Percentiles rank a stretch among this genome's conserved stretches.
Evolutionary conservation across 2,329 filamentous ascomycete genomes (phyloP).

Genomic region (Fusarium algeriense): DNA sequence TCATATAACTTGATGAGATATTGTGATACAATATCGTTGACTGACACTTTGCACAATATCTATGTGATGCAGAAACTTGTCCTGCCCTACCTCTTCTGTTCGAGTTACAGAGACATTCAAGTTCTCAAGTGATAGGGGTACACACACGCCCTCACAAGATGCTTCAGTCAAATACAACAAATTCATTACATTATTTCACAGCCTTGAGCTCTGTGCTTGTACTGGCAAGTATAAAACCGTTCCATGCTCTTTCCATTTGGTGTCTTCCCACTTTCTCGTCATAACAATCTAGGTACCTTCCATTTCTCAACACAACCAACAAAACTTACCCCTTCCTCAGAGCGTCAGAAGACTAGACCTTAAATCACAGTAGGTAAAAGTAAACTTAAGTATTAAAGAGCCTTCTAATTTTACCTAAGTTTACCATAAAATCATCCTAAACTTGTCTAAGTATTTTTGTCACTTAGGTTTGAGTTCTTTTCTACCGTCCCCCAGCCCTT

Average conservation of each 20-base stretch:
- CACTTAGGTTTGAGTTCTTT: no score
- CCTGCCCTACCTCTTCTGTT: neutral
- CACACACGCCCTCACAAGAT: neutral
- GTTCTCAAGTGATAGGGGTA: neutral
- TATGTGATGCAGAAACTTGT: neutral
- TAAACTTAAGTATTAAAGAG: no score
- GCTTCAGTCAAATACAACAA: neutral
- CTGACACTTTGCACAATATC: neutral
- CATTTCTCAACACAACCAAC: neutral
- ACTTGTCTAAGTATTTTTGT: no score
- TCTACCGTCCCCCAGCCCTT: neutral
- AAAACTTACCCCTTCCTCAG: neutral
- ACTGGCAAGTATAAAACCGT: neutral
- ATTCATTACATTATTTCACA: neutral
- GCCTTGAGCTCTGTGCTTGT: neutral
- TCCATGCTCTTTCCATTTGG: neutral
- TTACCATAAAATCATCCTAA: no score
- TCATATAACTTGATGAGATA: neutral
- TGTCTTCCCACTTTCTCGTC: neutral
- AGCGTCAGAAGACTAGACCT: neutral
- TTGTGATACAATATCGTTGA: neutral
- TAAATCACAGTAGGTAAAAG: no score
- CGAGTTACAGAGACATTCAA: neutral
- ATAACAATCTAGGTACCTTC: neutral
- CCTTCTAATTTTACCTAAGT: no score